Evolutionary conservation across 2,329 filamentous ascomycete species (phyloP).

Genomic region (Volutella citrinella): DNA sequence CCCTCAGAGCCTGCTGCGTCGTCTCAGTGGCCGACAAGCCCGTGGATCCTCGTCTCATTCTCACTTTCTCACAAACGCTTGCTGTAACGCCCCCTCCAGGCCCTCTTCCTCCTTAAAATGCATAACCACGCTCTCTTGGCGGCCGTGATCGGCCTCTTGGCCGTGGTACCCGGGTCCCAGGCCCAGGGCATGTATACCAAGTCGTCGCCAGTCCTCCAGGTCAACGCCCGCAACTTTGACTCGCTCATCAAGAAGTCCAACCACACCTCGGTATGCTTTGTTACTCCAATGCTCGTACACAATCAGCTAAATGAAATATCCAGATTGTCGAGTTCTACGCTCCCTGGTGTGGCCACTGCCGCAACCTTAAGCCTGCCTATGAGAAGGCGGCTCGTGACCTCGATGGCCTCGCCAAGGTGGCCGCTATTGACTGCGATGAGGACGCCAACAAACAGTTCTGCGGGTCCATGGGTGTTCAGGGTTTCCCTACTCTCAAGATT

Average conservation of each 20-base stretch:
- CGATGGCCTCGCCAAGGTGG: slow-evolving; percentile 89
- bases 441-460: slow-evolving; percentile 89
- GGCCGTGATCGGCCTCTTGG: slow-evolving; percentile 54
- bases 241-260: slow-evolving; percentile 83
- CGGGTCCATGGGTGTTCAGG: slow-evolving; percentile 79
- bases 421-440: slow-evolving; percentile 92
- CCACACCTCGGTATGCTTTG: slow-evolving; percentile 73
- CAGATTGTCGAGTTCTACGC: slow-evolving; percentile 85
- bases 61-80: too few relatives aligned
- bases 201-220: slow-evolving; percentile 80
- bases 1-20: too few relatives aligned
- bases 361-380: slow-evolving; percentile 92
- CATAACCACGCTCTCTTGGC: slow-evolving; percentile 49
- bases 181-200: slow-evolving; percentile 82
- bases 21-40: too few relatives aligned
- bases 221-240: slow-evolving; percentile 77
- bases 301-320: slow-evolving; percentile 3
- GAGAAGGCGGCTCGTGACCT: slow-evolving; percentile 90
- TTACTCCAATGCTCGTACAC: not conserved
- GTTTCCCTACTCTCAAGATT: slow-evolving; percentile 95
- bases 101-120: too few relatives aligned
- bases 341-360: slow-evolving; percentile 96
- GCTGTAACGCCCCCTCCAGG: too few relatives aligned
- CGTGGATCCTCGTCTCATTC: too few relatives aligned
- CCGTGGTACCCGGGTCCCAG: slow-evolving; percentile 61